Evolutionary conservation across 2,329 filamentous ascomycete species (phyloP).

Genomic region (Arthrinium phaeospermum): DNA sequence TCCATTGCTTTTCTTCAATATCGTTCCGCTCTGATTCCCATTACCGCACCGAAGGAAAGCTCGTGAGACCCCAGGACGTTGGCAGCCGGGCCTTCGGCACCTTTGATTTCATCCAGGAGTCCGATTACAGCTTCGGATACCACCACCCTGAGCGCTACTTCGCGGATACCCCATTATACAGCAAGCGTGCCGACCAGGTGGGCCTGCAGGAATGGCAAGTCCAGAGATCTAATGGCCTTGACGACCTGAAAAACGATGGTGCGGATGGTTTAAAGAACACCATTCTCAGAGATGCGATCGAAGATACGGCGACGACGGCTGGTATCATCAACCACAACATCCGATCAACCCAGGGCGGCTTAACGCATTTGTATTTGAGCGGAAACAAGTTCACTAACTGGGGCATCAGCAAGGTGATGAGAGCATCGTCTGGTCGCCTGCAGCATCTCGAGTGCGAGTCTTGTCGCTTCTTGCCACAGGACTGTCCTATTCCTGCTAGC

Average conservation of each 20-base stretch:
- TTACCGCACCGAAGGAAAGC: constrained; percentile 52
- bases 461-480: constrained; percentile 38
- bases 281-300: constrained; percentile 34
- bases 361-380: constrained; percentile 63
- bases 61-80: constrained; percentile 36
- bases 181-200: constrained; percentile 28
- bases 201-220: constrained; percentile 35
- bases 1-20: constrained; percentile 40
- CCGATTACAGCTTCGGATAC: constrained; percentile 49
- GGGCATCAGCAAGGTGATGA: constrained; percentile 51
- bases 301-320: constrained; percentile 23
- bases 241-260: constrained; percentile 39
- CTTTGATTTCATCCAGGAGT: constrained; percentile 55
- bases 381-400: constrained; percentile 52
- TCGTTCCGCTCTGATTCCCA: constrained; percentile 44
- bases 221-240: constrained; percentile 44
- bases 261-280: constrained; percentile 38
- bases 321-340: constrained; percentile 31
- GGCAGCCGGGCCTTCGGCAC: constrained; percentile 45
- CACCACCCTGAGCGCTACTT: constrained; percentile 54
- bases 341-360: constrained; percentile 36
- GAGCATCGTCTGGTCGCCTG: constrained; percentile 50
- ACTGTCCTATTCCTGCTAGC: constrained; percentile 23
- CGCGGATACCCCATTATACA: constrained; percentile 54
- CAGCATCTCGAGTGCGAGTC: constrained; percentile 59